Evolutionary conservation across 1,139 yeast species (phyloP).

Genomic region (Saccharomyces hybrid): DNA sequence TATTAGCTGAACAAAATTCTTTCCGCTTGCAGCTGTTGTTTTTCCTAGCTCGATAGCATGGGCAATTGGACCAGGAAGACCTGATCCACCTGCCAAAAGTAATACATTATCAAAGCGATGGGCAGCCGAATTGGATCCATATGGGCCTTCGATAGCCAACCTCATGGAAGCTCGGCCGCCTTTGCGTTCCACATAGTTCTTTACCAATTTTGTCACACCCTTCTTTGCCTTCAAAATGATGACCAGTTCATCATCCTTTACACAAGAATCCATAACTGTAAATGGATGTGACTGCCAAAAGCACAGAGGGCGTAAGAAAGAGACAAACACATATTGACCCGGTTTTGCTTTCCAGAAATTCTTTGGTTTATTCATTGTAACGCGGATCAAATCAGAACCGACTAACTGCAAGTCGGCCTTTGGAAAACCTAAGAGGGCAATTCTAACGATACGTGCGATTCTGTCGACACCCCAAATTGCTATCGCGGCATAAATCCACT

Average conservation of each 20-base stretch:
- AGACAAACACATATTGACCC: slow-evolving; percentile 28
- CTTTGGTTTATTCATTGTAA: slow-evolving; percentile 32
- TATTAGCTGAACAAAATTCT: slow-evolving; percentile 1
- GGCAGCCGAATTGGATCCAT: slow-evolving; percentile 34
- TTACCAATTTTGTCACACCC: slow-evolving; percentile 38
- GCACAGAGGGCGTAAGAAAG: slow-evolving; percentile 30
- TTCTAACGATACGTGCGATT: slow-evolving; percentile 42
- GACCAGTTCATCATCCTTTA: slow-evolving; percentile 27
- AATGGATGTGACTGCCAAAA: slow-evolving; percentile 75
- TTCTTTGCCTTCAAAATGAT: slow-evolving; percentile 43
- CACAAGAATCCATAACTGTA: slow-evolving; percentile 40
- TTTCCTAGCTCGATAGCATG: slow-evolving; percentile 20
- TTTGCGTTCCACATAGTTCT: slow-evolving; percentile 20
- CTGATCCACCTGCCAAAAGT: slow-evolving; percentile 66
- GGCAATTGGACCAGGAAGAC: slow-evolving; percentile 54
- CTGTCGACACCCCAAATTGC: slow-evolving; percentile 64
- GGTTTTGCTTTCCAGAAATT: slow-evolving; percentile 33
- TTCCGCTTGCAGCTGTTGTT: background rate
- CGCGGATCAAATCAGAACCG: slow-evolving; percentile 35
- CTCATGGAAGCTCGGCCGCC: slow-evolving; percentile 25
- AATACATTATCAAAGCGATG: slow-evolving; percentile 43
- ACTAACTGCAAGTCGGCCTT: slow-evolving; percentile 44
- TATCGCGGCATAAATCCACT: slow-evolving; percentile 44
- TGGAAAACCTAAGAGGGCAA: slow-evolving; percentile 40
- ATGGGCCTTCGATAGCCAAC: slow-evolving; percentile 59